phyloP scores from a whole-genome alignment of 2,329 filamentous ascomycete species.

The Talaromyces rugulosus region DNA sequence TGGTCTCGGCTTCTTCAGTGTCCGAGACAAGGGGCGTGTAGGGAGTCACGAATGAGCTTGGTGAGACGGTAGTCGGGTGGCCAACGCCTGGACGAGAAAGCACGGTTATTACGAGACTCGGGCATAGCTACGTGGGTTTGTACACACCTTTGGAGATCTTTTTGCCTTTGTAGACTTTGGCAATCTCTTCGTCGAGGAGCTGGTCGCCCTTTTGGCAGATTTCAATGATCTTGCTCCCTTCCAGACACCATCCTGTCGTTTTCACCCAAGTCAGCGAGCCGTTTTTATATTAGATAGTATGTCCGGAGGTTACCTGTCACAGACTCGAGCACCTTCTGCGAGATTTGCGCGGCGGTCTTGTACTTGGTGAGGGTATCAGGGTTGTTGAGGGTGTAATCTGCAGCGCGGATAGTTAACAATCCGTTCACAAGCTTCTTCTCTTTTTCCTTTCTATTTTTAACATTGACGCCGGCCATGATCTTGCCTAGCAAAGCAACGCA shows the following conservation, averaged over 20 bases:
- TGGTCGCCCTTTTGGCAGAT: slow-evolving; percentile 95
- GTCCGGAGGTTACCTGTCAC: slow-evolving; percentile 55
- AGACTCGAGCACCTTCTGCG: slow-evolving; percentile 87
- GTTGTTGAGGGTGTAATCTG: slow-evolving; percentile 87
- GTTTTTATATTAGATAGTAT: not conserved
- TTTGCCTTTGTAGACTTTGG: slow-evolving; percentile 98
- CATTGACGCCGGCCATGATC: not conserved
- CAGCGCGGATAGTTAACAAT: slow-evolving; percentile 3
- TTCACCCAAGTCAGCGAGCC: not conserved
- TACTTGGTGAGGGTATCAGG: slow-evolving; percentile 97
- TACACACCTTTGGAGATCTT: slow-evolving; percentile 80
- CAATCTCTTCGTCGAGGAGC: slow-evolving; percentile 85
- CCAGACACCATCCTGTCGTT: slow-evolving; percentile 60
- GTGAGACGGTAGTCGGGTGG: slow-evolving; percentile 93
- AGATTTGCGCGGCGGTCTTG: slow-evolving; percentile 93
- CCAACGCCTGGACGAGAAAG: slow-evolving; percentile 62
- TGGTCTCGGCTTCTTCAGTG: slow-evolving; percentile 72
- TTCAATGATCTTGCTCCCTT: slow-evolving; percentile 87
- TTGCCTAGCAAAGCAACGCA: not conserved
- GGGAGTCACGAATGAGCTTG: slow-evolving; percentile 88
- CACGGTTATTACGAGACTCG: slow-evolving; percentile 17
- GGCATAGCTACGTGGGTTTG: slow-evolving; percentile 22
- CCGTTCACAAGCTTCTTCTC: not conserved
- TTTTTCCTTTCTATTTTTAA: not conserved
- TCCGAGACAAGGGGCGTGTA: slow-evolving; percentile 92